Evolutionary conservation across 1,139 yeast genomes (phyloP), one percentile per base, ranked within the genome.

Genomic region (Candida glucosophila): DNA sequence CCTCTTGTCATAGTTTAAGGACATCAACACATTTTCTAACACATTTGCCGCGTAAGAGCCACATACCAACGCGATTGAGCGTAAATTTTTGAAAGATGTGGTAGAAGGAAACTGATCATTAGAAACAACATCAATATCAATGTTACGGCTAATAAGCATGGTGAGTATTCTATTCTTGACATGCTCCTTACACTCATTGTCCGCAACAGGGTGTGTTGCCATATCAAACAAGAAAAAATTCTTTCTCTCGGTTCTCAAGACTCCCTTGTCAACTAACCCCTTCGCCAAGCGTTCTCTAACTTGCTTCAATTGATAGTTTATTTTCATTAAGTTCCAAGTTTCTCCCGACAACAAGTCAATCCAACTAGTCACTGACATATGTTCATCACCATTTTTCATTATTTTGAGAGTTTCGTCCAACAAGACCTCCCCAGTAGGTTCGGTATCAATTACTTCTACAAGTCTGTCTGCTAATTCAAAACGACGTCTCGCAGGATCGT

Each of bases 151-250:
- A 7, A 83, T 75, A 39, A 90, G 63, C 30, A 85, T 53, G 27
- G 71, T 67, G 36, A 88, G 62, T 18, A 85, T 73, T 44, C 97
- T 71, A 37, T 75, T 69, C 35, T 78, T 75, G 31, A 85, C 77
- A 38, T 80, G 81, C 52, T 86, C 92, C 43, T 93, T 83, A 24
- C 81, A 69, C 30, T 78, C 59, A 34, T 68, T 70, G 55, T 90
- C 98, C 20, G 92, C 81, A 9, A 90, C 75, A 4, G 99, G 99
- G 52, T 92, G 98, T 6, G 98, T 92, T 14, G 98, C 95, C 96
- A 90, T 90, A 55, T 90, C 98, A 43, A 90, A 90, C 30, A 90
- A 62, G 47, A 92, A 76, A 52, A 90, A 90, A 58, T 85, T 92
- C 49, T 88, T 86, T 49, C 95, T 75, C 52, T 90, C 98, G 3